Evolutionary conservation across 495 filamentous ascomycete species (phyloP), one percentile per base, ranked within the genome.

Genomic region (Copromyces sp.): DNA sequence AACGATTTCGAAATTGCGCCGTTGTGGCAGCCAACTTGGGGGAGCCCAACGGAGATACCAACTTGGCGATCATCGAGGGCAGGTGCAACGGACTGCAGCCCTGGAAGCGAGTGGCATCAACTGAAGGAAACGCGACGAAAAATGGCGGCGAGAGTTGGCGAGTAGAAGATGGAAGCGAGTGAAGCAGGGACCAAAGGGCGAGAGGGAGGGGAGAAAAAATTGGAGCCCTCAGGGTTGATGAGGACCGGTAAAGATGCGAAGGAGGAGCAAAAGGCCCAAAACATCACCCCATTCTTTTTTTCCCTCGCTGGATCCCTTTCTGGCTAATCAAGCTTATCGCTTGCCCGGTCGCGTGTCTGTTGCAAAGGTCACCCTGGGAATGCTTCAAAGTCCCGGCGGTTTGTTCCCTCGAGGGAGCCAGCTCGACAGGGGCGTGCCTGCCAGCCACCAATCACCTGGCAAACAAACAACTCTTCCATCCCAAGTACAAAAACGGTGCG

Each of bases 1-100:
- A 71, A 9, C 78, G 78, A 73, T 82, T 82, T 41, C 82, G 75
- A 44, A 83, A 77, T 73, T 80, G 80, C 37, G 80, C 80, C 17
- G 71, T 76, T 9, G 79, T 81, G 68, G 80, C 74, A 24, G 78
- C 79, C 45, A 83, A 74, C 61, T 73, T 79, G 45, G 82, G 82
- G 39, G 82, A 78, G 38, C 80, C 79, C 70, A 83, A 73, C 53
- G 81, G 82, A 32, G 78, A 75, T 71, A 73, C 77, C 74, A 82
- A 75, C 65, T 81, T 81, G 74, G 77, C 78, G 71, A 83, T 79
- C 81, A 82, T 83, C 74, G 35, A 73, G 76, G 70, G 73, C 69
- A 53, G 39, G 41, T n/a, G 59, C 29, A 65, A 37, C 70, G 16
- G 35, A 14, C 39, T 70, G 68, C 65, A 70, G 72, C 74, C 70